Evolutionary conservation across 1,284 basidiomycete species (phyloP).

Genomic region (Ustilago bromivora): DNA sequence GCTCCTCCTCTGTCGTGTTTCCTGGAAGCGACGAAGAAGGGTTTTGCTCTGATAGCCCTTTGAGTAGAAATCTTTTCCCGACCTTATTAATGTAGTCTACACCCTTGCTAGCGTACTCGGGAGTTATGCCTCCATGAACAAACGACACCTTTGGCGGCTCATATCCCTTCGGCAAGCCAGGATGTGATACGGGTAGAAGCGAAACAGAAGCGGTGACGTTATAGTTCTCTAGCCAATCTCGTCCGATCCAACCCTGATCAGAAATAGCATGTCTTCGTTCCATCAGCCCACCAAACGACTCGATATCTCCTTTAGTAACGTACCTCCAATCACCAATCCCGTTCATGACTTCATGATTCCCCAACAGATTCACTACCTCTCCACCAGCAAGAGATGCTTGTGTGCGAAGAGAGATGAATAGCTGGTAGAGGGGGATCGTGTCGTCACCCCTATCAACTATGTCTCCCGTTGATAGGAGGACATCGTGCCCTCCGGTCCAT

Average conservation of each 20-base stretch:
- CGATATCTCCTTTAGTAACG: constrained; percentile 70
- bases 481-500: constrained; percentile 60
- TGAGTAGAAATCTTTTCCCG: constrained; percentile 51
- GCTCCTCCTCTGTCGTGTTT: constrained; percentile 49
- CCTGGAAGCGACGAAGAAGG: constrained; percentile 35
- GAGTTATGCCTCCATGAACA: constrained; percentile 67
- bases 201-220: constrained; percentile 54
- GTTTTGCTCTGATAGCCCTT: constrained; percentile 37
- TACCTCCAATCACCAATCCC: constrained; percentile 71
- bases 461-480: constrained; percentile 67
- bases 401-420: constrained; percentile 56
- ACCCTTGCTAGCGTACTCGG: constrained; percentile 50
- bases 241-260: constrained; percentile 70
- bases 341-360: constrained; percentile 69
- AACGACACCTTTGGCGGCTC: constrained; percentile 44
- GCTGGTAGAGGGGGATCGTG: constrained; percentile 62
- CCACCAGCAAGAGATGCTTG: constrained; percentile 55
- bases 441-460: constrained; percentile 68
- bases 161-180: constrained; percentile 17
- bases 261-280: constrained; percentile 57
- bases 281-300: constrained; percentile 61
- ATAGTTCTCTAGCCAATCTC: constrained; percentile 59
- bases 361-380: constrained; percentile 53
- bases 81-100: constrained; percentile 54
- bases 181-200: constrained; percentile 35